These are phyloP conservation scores for Ustilago shanxiensis DNA, from an alignment of 1,284 basidiomycete genomes.

Conservation along the genomic window DNA sequence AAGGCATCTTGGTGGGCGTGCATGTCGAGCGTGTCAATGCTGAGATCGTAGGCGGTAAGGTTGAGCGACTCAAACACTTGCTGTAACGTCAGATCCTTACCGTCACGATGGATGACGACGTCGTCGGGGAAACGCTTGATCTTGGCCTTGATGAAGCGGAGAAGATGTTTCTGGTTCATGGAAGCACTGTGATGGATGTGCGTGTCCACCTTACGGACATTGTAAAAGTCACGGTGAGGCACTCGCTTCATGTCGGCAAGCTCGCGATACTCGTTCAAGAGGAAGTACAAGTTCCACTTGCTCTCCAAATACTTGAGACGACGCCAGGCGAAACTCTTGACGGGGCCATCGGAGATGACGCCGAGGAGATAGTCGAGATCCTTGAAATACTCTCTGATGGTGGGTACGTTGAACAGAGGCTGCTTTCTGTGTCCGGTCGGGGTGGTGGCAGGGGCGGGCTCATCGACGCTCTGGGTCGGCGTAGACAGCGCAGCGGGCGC, in stretches of 20 bases:
- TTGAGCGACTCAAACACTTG: constrained; percentile 96
- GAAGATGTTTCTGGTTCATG: constrained; percentile 99
- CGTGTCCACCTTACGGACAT: constrained; percentile 95
- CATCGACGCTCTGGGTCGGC: constrained; percentile 40
- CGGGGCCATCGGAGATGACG: constrained; percentile 88
- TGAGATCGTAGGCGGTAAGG: constrained; percentile 95
- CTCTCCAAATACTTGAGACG: constrained; percentile 92
- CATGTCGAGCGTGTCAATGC: constrained; percentile 99
- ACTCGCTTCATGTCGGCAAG: constrained; percentile 92
- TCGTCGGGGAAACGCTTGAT: constrained; percentile 88
- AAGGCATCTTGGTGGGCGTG: constrained; percentile 97
- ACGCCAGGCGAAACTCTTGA: constrained; percentile 94
- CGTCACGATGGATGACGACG: constrained; percentile 94
- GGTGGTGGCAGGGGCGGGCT: constrained; percentile 20
- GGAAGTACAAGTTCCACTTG: constrained; percentile 93
- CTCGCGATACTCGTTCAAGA: constrained; percentile 95
- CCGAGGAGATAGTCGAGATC: constrained; percentile 84
- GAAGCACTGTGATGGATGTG: constrained; percentile 98
- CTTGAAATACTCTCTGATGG: constrained; percentile 91
- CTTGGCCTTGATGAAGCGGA: constrained; percentile 98
- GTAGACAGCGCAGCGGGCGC: constrained; percentile 29
- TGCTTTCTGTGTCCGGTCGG: constrained; percentile 23
- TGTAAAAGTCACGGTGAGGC: constrained; percentile 91
- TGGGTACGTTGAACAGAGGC: constrained; percentile 84
- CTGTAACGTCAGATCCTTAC: constrained; percentile 85